Percentiles rank a stretch among this genome's conserved stretches.
These are phyloP conservation scores for Ceratonia siliqua DNA, from an alignment of 306 rosid species.

Conservation along the genomic window DNA sequence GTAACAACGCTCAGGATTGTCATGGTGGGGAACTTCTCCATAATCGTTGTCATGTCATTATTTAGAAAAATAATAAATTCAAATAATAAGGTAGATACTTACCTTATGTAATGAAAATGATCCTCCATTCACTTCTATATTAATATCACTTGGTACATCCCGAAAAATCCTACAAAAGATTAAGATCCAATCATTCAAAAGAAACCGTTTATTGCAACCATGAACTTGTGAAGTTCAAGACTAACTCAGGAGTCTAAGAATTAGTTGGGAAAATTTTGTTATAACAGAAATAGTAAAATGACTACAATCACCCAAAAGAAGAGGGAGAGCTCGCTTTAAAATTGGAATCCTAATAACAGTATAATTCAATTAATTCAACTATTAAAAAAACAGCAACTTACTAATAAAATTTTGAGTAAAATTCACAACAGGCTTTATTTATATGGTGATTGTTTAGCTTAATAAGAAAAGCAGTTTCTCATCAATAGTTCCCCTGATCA, in stretches of 20 bases:
- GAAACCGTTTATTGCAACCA: not conserved
- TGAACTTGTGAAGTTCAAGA: not conserved
- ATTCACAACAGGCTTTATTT: not conserved
- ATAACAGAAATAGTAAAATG: not conserved
- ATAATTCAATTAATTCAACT: slow-evolving; percentile 5
- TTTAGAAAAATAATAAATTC: slow-evolving; percentile 15
- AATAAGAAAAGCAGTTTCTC: not conserved
- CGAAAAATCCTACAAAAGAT: slow-evolving; percentile 83
- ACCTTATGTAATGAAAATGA: slow-evolving; percentile 87
- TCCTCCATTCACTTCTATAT: slow-evolving; percentile 78
- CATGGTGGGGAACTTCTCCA: not conserved
- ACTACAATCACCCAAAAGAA: not conserved
- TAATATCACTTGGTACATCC: slow-evolving; percentile 96
- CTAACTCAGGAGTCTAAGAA: slow-evolving; percentile 3
- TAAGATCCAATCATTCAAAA: slow-evolving; percentile 33
- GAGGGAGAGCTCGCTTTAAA: not conserved
- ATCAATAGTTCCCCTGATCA: not conserved
- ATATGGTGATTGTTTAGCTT: not conserved
- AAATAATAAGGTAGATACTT: slow-evolving; percentile 25
- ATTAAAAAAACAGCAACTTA: not conserved
- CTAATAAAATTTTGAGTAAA: not conserved
- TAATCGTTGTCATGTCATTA: not conserved
- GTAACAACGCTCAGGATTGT: slow-evolving; percentile 25
- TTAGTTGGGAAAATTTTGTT: not conserved
- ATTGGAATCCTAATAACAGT: not conserved